Conservation (phyloP, 1,139 yeast species). For the Blastobotrys proliferans region DNA sequence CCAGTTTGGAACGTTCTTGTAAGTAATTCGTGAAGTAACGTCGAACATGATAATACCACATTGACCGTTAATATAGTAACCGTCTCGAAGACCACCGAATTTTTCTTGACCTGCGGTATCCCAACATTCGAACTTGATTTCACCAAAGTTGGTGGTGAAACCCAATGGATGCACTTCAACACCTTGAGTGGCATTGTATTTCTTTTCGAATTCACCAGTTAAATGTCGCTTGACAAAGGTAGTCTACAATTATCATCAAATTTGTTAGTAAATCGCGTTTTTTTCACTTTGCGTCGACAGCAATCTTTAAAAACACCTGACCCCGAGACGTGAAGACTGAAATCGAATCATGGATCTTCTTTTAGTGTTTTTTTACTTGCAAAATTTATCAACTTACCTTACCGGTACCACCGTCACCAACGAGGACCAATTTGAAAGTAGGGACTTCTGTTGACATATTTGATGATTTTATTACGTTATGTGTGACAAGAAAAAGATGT, state of each 20-base stretch:
- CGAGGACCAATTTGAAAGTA: conserved; percentile 93
- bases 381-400: conserved; percentile 47
- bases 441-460: conserved; percentile 54
- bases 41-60: conserved; percentile 99
- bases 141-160: conserved; percentile 98
- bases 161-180: conserved; percentile 99
- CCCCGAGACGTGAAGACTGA: no score
- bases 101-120: conserved; percentile 99
- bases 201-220: conserved; percentile 99
- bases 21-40: conserved; percentile 98
- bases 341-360: background rate
- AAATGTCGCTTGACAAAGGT: conserved; percentile 99
- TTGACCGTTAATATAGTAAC: conserved; percentile 98
- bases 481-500: conserved; percentile 7
- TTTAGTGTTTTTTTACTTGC: background rate
- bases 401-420: conserved; percentile 99
- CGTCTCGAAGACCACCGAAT: conserved; percentile 99
- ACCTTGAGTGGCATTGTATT: conserved; percentile 98
- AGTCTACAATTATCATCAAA: no score
- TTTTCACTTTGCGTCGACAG: no score
- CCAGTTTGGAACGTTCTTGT: conserved; percentile 99
- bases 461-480: background rate
- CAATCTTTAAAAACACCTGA: no score
- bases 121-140: conserved; percentile 99
- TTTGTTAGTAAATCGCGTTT: no score